Evolutionary conservation across 2,329 filamentous ascomycete species (phyloP).

Genomic region (Fusarium sp.): DNA sequence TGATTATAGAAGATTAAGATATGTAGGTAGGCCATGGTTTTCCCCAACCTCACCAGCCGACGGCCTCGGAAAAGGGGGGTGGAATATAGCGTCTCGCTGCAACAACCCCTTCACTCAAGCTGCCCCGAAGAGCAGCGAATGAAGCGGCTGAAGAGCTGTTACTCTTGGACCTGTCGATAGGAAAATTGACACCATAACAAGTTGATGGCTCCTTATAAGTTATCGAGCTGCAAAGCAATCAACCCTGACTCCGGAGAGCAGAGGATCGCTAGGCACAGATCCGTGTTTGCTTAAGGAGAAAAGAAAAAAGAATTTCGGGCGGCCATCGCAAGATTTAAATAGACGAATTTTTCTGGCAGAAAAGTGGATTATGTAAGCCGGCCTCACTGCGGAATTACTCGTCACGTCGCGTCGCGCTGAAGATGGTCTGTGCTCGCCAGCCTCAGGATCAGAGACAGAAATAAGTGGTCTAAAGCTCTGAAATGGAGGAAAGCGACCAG

Average conservation of each 20-base stretch:
- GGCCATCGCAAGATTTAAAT: conserved; percentile 37
- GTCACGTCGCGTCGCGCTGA: conserved; percentile 1
- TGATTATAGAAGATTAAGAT: conserved; percentile 12
- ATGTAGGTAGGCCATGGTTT: conserved; percentile 86
- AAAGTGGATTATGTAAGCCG: conserved; percentile 16
- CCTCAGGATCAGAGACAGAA: neutral
- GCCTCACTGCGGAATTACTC: conserved; percentile 6
- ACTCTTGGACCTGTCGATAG: conserved; percentile 96
- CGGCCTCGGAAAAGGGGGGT: conserved; percentile 88
- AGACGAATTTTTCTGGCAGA: conserved; percentile 5
- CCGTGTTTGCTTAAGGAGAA: conserved; percentile 63
- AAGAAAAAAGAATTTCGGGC: conserved; percentile 50
- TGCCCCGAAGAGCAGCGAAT: conserved; percentile 70
- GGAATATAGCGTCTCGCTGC: conserved; percentile 84
- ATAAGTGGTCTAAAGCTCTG: neutral
- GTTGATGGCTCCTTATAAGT: conserved; percentile 79
- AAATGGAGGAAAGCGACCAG: too few relatives aligned
- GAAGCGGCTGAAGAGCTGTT: conserved; percentile 73
- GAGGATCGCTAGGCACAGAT: conserved; percentile 89
- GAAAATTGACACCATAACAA: conserved; percentile 83
- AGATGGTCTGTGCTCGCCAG: conserved; percentile 37
- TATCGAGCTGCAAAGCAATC: conserved; percentile 89
- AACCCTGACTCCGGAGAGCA: conserved; percentile 70
- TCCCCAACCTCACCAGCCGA: conserved; percentile 90
- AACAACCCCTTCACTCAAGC: conserved; percentile 73